Evolutionary conservation across 192 early-diverging fungal species (phyloP), one percentile per base, ranked within the genome.

Genomic region (Rhizoclosmatium globosum): DNA sequence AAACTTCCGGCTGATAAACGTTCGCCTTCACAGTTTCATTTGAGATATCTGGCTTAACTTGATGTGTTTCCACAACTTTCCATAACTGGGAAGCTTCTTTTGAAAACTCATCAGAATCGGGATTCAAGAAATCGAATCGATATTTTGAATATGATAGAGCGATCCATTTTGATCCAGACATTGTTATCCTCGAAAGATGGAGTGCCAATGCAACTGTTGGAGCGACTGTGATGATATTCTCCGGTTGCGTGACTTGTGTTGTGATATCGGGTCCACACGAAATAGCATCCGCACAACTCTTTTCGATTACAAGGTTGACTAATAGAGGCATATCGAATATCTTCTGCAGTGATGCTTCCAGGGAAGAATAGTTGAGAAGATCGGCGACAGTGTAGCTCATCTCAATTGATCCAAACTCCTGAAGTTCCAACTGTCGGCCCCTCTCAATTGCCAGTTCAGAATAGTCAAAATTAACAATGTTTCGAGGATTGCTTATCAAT

Each of bases 241-340:
- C 11, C 7, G 38, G 15, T 13, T 23, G 7, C 15, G 56, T 19
- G 43, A 44, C 4, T 13, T 6, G 17, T 0, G 44, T 6, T 3
- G 38, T n/a, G 7, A 74, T 59, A 62, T 74, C 38, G 15, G 7
- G 17, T 6, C 72, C 72, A 47, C 72, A 74, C 2, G 59, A 74
- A 47, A 74, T 74, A 11, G 72, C 72, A 45, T 74, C 72, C 21
- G 72, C 72, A 62, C 58, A 62, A n/a, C 72, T 74, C 46, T 74
- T 74, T 45, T 74, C 72, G 17, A 74, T 31, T n/a, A 74, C 46
- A 23, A 64, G 59, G 31, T 11, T 31, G 60, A 62, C 7, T 1
- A 19, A 7, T 21, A 39, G 0, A 7, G 60, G 4, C 11, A n/a
- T 9, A n/a, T 56, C 11, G 1, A 56, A 15, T 31, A 31, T 31